A percentile compares a stretch with the other conserved stretches of the same genome.
Evolutionary conservation across 768 basidiomycete genomes (phyloP).

Genomic region (Mycena haematopus): DNA sequence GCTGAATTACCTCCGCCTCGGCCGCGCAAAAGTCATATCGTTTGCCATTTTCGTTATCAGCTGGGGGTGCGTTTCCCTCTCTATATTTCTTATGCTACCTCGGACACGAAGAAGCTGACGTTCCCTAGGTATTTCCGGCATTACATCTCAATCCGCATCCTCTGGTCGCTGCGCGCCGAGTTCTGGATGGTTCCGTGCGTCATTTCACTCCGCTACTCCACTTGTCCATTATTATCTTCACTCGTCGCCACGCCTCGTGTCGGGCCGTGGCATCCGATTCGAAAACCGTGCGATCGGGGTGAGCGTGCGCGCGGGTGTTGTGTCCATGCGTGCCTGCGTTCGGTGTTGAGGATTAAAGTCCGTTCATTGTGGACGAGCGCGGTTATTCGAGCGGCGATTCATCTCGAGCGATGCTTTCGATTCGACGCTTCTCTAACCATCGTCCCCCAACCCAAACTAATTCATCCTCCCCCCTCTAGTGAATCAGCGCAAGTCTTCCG

Average conservation of each 20-base stretch:
- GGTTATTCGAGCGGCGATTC: no score
- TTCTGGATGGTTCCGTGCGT: constrained; percentile 19
- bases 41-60: constrained; percentile 5
- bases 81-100: background rate
- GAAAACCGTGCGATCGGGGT: no score
- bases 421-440: no score
- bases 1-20: constrained; percentile 14
- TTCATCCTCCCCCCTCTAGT: background rate
- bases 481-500: constrained; percentile 44
- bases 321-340: no score
- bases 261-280: no score
- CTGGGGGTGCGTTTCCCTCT: constrained; percentile 4
- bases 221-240: background rate
- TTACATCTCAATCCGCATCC: constrained; percentile 16
- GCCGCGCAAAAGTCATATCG: constrained; percentile 4
- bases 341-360: no score
- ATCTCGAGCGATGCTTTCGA: no score
- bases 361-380: no score
- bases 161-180: constrained; percentile 9
- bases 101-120: no score
- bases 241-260: background rate
- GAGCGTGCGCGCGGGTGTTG: no score
- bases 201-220: background rate
- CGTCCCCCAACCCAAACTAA: no score
- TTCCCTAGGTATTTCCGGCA: constrained; percentile 20